A percentile compares a stretch with the other conserved stretches of the same genome.
phyloP scores from a whole-genome alignment of 2,329 filamentous ascomycete species.

The Talaromyces sp. region DNA sequence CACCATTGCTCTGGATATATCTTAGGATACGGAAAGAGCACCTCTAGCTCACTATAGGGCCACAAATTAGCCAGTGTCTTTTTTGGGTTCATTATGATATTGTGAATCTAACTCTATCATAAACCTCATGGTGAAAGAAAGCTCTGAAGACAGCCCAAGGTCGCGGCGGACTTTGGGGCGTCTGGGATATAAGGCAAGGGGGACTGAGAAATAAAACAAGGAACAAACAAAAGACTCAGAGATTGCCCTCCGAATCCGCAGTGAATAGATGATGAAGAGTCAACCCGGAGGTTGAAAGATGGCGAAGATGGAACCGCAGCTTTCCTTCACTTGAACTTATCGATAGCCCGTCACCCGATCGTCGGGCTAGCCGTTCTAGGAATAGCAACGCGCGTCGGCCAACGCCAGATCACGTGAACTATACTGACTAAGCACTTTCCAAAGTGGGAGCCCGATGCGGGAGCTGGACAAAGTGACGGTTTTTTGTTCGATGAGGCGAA shows the following conservation, averaged over 20 bases:
- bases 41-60: constrained; percentile 54
- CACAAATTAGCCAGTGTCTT: background rate
- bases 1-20: constrained; percentile 63
- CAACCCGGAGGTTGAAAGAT: background rate
- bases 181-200: background rate
- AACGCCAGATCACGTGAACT: constrained; percentile 29
- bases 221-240: background rate
- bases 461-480: background rate
- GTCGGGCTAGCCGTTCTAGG: background rate
- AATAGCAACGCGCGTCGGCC: constrained; percentile 6
- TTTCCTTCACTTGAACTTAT: constrained; percentile 2
- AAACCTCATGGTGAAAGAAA: constrained; percentile 62
- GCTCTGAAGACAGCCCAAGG: constrained; percentile 1
- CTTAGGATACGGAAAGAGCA: constrained; percentile 69
- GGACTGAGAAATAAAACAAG: background rate
- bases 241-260: background rate
- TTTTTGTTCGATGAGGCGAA: background rate
- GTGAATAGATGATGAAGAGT: background rate
- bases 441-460: constrained; percentile 13
- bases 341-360: background rate
- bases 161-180: background rate
- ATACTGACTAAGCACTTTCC: constrained; percentile 6
- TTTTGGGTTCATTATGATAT: background rate
- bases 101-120: constrained; percentile 58
- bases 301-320: constrained; percentile 5